A percentile compares a stretch with the other conserved stretches of the same genome.
These are phyloP conservation scores for Claviceps spartinae DNA, from an alignment of 2,329 filamentous ascomycete genomes.

Conservation along the genomic window DNA sequence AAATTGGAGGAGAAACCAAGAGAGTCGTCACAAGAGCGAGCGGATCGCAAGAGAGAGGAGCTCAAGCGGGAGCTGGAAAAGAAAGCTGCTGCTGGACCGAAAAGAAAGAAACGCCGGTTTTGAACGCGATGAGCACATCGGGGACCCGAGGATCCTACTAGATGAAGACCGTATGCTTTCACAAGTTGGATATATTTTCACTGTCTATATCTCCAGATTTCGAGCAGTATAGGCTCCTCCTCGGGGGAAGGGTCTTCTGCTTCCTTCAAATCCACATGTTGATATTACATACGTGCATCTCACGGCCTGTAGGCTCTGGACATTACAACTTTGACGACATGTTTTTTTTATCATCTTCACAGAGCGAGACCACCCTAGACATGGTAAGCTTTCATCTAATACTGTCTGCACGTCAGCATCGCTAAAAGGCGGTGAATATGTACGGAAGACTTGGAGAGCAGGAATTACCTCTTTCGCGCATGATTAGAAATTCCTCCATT, in stretches of 20 bases:
- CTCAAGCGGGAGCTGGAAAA: constrained; percentile 35
- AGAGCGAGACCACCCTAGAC: background rate
- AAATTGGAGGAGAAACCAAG: constrained; percentile 19
- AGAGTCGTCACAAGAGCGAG: constrained; percentile 31
- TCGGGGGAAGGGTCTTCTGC: background rate
- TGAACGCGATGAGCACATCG: constrained; percentile 13
- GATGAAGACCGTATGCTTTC: background rate
- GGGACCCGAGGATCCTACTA: background rate
- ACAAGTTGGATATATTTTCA: background rate
- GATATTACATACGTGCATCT: background rate
- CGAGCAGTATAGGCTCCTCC: background rate
- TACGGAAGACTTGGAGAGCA: background rate
- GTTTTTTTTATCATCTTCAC: background rate
- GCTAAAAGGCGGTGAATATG: background rate
- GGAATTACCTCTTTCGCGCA: background rate
- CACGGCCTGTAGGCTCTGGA: background rate
- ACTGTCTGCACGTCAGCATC: background rate
- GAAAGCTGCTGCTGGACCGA: constrained; percentile 34
- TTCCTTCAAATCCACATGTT: background rate
- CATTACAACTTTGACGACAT: no score
- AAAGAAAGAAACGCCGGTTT: constrained; percentile 44
- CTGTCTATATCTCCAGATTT: background rate
- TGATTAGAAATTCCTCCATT: background rate
- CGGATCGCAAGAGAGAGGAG: constrained; percentile 37
- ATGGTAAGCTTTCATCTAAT: background rate